Percentiles rank a stretch among this genome's conserved stretches.
These are phyloP conservation scores for Nemania sp. DNA, from an alignment of 2,329 filamentous ascomycete species.

Conservation along the genomic window DNA sequence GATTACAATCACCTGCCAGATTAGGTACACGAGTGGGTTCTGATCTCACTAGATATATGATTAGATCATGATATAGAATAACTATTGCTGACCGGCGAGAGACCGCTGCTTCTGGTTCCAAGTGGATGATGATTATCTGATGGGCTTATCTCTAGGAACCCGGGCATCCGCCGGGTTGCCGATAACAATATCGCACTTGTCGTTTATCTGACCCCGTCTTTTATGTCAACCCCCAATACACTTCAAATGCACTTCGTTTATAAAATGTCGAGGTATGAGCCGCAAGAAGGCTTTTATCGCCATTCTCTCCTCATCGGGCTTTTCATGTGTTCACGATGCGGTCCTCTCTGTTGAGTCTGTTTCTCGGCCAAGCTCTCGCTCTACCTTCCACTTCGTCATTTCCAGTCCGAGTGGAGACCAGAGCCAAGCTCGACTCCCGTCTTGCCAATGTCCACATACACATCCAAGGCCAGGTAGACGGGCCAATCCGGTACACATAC, in stretches of 20 bases:
- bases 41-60: neutral
- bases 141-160: neutral
- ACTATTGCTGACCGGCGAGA: neutral
- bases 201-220: neutral
- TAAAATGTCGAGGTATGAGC: neutral
- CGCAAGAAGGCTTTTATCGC: neutral
- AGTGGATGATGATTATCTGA: neutral
- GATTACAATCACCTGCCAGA: neutral
- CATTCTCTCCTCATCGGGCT: neutral
- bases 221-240: neutral
- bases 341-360: neutral
- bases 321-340: neutral
- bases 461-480: neutral
- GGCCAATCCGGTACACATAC: neutral
- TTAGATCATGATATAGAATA: neutral
- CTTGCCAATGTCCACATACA: slow-evolving; percentile 2
- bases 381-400: neutral
- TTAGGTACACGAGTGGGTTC: neutral
- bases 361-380: neutral
- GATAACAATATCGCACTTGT: neutral
- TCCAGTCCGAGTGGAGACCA: neutral
- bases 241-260: neutral
- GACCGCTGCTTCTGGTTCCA: neutral
- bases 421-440: neutral
- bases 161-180: neutral